These are phyloP conservation scores for Macrolepiota albuminosa DNA, from an alignment of 768 basidiomycete genomes.

Conservation along the genomic window DNA sequence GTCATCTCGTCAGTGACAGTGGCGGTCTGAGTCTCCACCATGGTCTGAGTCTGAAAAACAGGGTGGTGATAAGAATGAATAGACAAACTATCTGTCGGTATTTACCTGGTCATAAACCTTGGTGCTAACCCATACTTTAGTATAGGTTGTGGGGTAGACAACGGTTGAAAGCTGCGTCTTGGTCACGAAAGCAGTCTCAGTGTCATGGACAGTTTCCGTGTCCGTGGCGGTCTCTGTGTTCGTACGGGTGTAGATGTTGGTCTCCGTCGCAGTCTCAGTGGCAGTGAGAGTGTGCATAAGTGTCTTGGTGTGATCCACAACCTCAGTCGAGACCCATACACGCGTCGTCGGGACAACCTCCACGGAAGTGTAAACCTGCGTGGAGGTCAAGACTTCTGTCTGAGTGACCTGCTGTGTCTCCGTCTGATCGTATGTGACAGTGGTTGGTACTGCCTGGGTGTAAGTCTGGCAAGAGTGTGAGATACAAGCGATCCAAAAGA, in stretches of 20 bases:
- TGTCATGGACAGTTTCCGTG: constrained; percentile 44
- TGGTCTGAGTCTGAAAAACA: constrained; percentile 45
- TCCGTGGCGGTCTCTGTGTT: constrained; percentile 43
- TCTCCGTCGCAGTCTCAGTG: constrained; percentile 55
- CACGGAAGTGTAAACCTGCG: constrained; percentile 46
- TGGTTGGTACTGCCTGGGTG: constrained; percentile 36
- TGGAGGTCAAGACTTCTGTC: constrained; percentile 38
- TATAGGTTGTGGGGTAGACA: constrained; percentile 54
- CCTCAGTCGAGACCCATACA: constrained; percentile 63
- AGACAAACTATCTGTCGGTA: background rate
- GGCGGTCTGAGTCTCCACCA: constrained; percentile 44
- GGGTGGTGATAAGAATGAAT: background rate
- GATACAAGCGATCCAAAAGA: background rate
- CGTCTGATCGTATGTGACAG: constrained; percentile 36
- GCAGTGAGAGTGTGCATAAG: constrained; percentile 58
- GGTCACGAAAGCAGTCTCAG: constrained; percentile 55
- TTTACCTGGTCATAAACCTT: constrained; percentile 56
- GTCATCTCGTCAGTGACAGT: constrained; percentile 53
- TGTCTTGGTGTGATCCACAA: constrained; percentile 52
- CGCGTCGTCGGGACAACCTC: constrained; percentile 58
- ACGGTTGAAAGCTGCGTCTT: constrained; percentile 47
- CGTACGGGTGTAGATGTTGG: constrained; percentile 50
- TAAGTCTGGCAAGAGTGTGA: constrained; percentile 12
- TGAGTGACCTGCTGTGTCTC: constrained; percentile 27
- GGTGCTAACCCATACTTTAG: constrained; percentile 47